Conservation (phyloP, 2,329 filamentous ascomycete species). For the Pseudocercospora eumusae region DNA sequence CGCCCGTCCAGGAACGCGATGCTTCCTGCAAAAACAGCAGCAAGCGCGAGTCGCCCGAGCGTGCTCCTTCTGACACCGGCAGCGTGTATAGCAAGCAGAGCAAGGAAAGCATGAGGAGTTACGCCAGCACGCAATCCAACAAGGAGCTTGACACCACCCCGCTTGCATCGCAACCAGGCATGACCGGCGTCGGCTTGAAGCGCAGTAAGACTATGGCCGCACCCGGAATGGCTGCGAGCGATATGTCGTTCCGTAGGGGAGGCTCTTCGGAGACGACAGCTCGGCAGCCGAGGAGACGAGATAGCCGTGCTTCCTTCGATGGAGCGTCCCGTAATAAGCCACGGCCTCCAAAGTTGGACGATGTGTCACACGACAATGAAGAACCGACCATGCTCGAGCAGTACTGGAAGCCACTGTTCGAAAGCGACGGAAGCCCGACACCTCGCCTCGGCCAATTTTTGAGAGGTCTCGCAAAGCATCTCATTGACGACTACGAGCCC, state of each 20-base stretch:
- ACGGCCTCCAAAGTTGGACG: slow-evolving; percentile 16
- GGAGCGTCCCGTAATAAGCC: neutral
- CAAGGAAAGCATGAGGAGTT: slow-evolving; percentile 26
- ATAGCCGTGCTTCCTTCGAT: slow-evolving; percentile 14
- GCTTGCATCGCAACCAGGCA: slow-evolving; percentile 24
- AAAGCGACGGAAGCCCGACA: slow-evolving; percentile 66
- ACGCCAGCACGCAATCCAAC: slow-evolving; percentile 26
- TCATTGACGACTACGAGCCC: slow-evolving; percentile 71
- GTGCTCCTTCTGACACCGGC: slow-evolving; percentile 28
- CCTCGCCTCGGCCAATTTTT: slow-evolving; percentile 69
- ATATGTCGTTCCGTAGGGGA: slow-evolving; percentile 15
- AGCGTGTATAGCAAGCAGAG: slow-evolving; percentile 26
- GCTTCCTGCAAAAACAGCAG: slow-evolving; percentile 28
- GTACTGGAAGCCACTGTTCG: slow-evolving; percentile 77
- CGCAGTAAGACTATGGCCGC: slow-evolving; percentile 25
- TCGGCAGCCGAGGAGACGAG: slow-evolving; percentile 10
- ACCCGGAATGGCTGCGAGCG: slow-evolving; percentile 15
- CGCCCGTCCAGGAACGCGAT: slow-evolving; percentile 42
- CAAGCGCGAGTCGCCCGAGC: slow-evolving; percentile 44
- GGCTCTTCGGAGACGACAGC: slow-evolving; percentile 20
- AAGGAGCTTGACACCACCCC: slow-evolving; percentile 27
- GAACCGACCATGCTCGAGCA: slow-evolving; percentile 65
- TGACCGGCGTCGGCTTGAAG: slow-evolving; percentile 16
- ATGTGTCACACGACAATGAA: slow-evolving; percentile 28
- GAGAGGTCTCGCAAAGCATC: slow-evolving; percentile 69